Evolutionary conservation across 257 asterid species (phyloP).

Genomic region (Craterostigma plantagineum): DNA sequence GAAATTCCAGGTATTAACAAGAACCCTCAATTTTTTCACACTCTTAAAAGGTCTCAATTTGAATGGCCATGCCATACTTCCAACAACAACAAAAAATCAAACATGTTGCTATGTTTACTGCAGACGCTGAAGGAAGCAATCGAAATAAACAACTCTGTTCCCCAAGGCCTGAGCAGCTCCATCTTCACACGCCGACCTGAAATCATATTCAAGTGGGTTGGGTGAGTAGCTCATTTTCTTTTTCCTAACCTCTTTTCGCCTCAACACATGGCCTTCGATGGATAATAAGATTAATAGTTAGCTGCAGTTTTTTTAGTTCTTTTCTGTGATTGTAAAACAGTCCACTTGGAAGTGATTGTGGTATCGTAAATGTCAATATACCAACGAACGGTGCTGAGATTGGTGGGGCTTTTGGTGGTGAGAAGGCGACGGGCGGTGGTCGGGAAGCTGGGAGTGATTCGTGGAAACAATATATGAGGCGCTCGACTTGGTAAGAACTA

Average conservation of each 20-base stretch:
- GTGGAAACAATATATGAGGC: slow-evolving; percentile 98
- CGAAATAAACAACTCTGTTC: slow-evolving; percentile 85
- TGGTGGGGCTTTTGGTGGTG: slow-evolving; percentile 99
- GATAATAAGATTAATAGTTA: too few relatives aligned
- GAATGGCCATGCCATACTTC: neutral
- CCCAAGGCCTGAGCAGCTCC: slow-evolving; percentile 98
- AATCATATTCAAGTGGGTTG: slow-evolving; percentile 78
- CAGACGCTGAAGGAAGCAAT: slow-evolving; percentile 89
- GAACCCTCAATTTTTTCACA: neutral
- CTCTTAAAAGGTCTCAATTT: neutral
- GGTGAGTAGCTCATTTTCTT: slow-evolving; percentile 60
- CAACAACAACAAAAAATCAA: too few relatives aligned
- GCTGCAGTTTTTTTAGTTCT: too few relatives aligned
- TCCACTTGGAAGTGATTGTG: slow-evolving; percentile 94
- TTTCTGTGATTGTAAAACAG: slow-evolving; percentile 16
- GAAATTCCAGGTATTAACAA: slow-evolving; percentile 59
- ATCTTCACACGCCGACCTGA: slow-evolving; percentile 84
- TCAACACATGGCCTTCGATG: too few relatives aligned
- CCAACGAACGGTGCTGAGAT: slow-evolving; percentile 99
- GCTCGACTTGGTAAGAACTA: slow-evolving; percentile 67
- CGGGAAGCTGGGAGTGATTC: slow-evolving; percentile 99
- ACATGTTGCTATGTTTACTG: slow-evolving; percentile 3
- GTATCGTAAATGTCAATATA: slow-evolving; percentile 86
- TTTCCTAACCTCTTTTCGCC: too few relatives aligned
- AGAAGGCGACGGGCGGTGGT: slow-evolving; percentile 97